Evolutionary conservation across 768 basidiomycete species (phyloP), one percentile per base, ranked within the genome.

Genomic region (Tricholoma hemisulphureum): DNA sequence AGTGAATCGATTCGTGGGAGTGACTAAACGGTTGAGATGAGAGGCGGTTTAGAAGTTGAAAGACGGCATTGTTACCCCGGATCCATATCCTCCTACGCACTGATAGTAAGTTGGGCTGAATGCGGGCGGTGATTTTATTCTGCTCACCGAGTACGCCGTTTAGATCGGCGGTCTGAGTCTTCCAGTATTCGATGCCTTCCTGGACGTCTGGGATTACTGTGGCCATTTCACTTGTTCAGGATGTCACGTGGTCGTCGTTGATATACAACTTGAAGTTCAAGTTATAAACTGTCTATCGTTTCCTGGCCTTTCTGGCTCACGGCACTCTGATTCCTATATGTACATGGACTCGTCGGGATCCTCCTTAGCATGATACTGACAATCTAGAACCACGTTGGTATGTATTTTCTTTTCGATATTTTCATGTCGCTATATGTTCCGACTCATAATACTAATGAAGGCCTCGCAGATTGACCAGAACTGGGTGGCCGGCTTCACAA

Each of bases 1-100:
- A 97, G 82, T 4, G 94, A 83, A 71, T 99, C 96, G 63, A 98
- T 77, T 34, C 94, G 85, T 0, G 96, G 95, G 20, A 98, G 83
- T 41, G 94, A 84, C 89, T 95, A 61, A 55, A 55, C 52, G 37
- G 37, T 20, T 14, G 35, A 31, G 58, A 65, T 65, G 58, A 59
- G 55, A 48, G 23, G 46, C 28, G 35, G 35, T 49, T 64, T 57
- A 61, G 51, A 51, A 24, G 48, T 14, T 53, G 49, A 60, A 52
- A 57, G 31, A 54, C 11, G 61, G 56, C 56, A 53, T 39, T 80
- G 54, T 73, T 82, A 73, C 92, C 83, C 78, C 79, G 37, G 74
- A 69, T 34, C 79, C 81, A 64, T 69, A 79, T 43, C 75, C 79
- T 55, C 80, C 72, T 73, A 26, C 49, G 21, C 29, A 6, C 56